Evolutionary conservation across 2,329 filamentous ascomycete species (phyloP), one percentile per base, ranked within the genome.

Genomic region (Emericellopsis cladophorae): DNA sequence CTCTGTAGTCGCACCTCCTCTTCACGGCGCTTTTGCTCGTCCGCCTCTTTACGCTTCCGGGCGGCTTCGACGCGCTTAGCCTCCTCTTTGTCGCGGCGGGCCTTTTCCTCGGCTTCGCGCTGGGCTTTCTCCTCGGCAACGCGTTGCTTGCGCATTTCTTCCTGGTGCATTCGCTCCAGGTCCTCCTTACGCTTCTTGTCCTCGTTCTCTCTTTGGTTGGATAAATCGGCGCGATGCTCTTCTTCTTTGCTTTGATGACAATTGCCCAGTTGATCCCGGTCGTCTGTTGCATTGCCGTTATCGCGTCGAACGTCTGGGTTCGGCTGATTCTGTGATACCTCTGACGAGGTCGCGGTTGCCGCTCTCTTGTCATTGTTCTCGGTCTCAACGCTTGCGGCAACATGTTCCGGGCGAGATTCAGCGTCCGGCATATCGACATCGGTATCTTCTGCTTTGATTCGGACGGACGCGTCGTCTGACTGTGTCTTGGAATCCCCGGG

Each of bases 381-480:
- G 12, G 12, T 29, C 26, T 29, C 26, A 12, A 29, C 26, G 26
- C 12, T 29, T 12, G 26, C 26, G 26, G 26, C 8, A 3, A 12
- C 26, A 29, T 4, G 26, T 29, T 29, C 26, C 4, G 26, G 12
- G 26, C 26, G 26, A 29, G 49, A 50, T 35, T 58, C 58, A 2
- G 62, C 65, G 45, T 77, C 74, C 2, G 58, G 60, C 73, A 78
- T 77, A 16, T 74, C 70, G 8, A 73, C 53, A 41, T 78, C 74
- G 2, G 60, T 53, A 41, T 76, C 72, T 45, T 77, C 73, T 1
- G 70, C 70, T 48, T 76, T 76, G 33, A 77, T 70, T 37, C 68
- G 67, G n/a, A 76, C 72, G 49, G 68, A 71, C 33, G 74, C 72
- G 4, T 58, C 56, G 2, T 59, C 52, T 9, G 49, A 53, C 2